These are phyloP conservation scores for Scheffersomyces titani DNA, from an alignment of 1,139 yeast species.

Conservation along the genomic window DNA sequence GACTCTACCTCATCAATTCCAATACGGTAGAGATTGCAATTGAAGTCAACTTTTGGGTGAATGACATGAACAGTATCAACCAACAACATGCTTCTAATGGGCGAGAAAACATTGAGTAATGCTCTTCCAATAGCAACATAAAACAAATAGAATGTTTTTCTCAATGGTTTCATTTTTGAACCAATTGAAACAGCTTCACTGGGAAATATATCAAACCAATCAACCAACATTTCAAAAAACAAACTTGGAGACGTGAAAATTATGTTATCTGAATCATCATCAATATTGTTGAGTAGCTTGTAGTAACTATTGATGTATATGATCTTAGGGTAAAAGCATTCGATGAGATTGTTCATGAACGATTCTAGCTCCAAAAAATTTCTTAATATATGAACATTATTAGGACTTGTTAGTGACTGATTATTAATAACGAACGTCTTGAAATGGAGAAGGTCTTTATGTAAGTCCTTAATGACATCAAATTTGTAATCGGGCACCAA, in stretches of 20 bases:
- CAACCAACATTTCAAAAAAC: constrained; percentile 32
- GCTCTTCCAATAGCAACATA: constrained; percentile 38
- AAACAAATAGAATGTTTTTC: constrained; percentile 35
- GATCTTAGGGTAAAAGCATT: constrained; percentile 29
- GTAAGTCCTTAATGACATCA: constrained; percentile 28
- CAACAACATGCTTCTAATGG: constrained; percentile 34
- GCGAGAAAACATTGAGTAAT: constrained; percentile 33
- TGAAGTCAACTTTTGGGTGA: constrained; percentile 33
- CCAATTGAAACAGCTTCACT: constrained; percentile 34
- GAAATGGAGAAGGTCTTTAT: constrained; percentile 23
- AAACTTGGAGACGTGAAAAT: constrained; percentile 25
- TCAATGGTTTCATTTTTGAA: constrained; percentile 28
- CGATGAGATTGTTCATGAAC: constrained; percentile 29
- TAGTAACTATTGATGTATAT: constrained; percentile 25
- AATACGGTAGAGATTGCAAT: constrained; percentile 23
- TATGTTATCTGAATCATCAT: constrained; percentile 16
- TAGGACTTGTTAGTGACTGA: constrained; percentile 9
- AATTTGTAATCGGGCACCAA: constrained; percentile 38
- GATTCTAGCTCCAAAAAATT: constrained; percentile 27
- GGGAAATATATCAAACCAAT: constrained; percentile 40
- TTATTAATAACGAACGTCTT: constrained; percentile 19
- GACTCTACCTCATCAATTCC: constrained; percentile 6
- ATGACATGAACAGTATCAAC: constrained; percentile 38
- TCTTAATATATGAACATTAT: constrained; percentile 11
- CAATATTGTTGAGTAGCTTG: constrained; percentile 14